Base-by-base conservation (phyloP, 768 basidiomycete species). In the Psilocybe azurescens region DNA sequence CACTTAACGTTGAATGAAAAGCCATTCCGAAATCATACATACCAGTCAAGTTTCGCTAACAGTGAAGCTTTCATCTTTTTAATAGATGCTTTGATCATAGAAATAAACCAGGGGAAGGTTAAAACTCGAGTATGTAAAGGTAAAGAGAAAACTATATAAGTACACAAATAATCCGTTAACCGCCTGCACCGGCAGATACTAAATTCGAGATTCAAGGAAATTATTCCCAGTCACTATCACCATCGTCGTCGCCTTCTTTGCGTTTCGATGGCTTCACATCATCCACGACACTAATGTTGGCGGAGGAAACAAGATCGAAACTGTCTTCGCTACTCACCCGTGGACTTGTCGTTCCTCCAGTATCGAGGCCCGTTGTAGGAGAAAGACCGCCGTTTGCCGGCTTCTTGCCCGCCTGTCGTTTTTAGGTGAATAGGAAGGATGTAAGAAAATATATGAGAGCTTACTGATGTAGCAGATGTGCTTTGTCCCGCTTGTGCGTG, bases 141-240 rank as follows among this genome's bases (percentile, higher is more conserved):
- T n/a, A 8, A 6, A 30, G 33, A 38, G n/a, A 38, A 33, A 32
- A 53, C 33, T 53, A 36, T 53, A 53, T 53, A 32, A 53, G 52
- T 53, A 53, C 52, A 53, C n/a, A 53, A 38, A 52, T 52, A 32
- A 52, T 33, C n/a, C 33, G 6, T 36, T 53, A 18, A 38, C n/a
- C 13, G 29, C 33, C 52, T 38, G 6, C 8, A 38, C n/a, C 14
- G 14, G n/a, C 41, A 16, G 41, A 44, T 44, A n/a, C 14, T 53
- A 53, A 36, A 53, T 53, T 18, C 33, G 16, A 11, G 30, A 38
- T 36, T 5, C 14, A 8, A 4, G n/a, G 41, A 54, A 20, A 58
- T 41, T 74, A 90, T 69, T 90, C 89, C 89, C 89, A 90, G 64
- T 90, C 89, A 68, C 85, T 86, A 51, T 86, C 84, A 1, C 75